Evolutionary conservation across 2,329 filamentous ascomycete genomes (phyloP), one percentile per base, ranked within the genome.

Genomic region (Talaromyces pinophilus): DNA sequence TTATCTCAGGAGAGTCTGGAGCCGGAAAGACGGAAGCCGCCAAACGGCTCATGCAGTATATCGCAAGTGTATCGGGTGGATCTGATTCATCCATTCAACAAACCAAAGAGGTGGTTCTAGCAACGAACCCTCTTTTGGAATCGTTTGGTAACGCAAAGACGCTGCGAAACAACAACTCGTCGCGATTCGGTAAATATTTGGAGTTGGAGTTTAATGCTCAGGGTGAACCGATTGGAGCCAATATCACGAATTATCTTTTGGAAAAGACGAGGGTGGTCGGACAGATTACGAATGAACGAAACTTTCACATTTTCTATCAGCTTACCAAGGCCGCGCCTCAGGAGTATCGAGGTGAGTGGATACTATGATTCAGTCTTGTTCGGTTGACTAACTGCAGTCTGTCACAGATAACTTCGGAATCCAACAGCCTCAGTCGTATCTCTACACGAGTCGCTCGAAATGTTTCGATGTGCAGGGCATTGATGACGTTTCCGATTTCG

Each of bases 241-340:
- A 97, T 79, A 97, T 99, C 80, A 97, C 94, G 76, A 99, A 99
- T 79, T 99, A 99, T 76, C 85, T 99, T 28, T 85, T 99, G 63
- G 95, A 99, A 79, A 98, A 98, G 84, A 90, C 92, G 59, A 87
- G 95, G 82, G 95, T 99, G 19, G 93, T 97, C 10, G 93, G 94
- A 17, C 95, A 98, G 82, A 98, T 98, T 72, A 85, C 83, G 67
- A 96, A 97, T 78, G 95, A 99, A 85, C 88, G 95, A 72, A 98
- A 97, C 81, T 99, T 99, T 80, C 95, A 99, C 81, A 98, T 99
- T 74, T 99, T 99, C 79, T 99, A 99, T 81, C 95, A 99, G 79
- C 97, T 98, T 79, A 92, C 95, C 57, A 99, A 98, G 81, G 93
- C 92, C 3, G 94, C 94, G 10, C 91, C 93, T n/a, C 85, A 90